Evolutionary conservation across 495 filamentous ascomycete genomes (phyloP), one percentile per base, ranked within the genome.

Genomic region (Lentithecium fluviatile): DNA sequence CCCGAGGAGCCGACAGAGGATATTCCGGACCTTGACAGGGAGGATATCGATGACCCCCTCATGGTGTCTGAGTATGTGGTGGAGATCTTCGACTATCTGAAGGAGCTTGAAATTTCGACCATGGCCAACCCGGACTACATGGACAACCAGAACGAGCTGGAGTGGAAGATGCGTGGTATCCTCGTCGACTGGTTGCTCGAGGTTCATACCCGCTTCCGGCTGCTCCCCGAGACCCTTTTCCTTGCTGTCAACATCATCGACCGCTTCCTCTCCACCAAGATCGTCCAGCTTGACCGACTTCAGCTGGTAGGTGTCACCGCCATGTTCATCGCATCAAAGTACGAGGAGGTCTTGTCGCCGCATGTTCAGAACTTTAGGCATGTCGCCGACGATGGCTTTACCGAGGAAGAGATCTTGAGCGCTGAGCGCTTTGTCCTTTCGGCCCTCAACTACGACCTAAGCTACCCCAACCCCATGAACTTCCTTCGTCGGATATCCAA

Each of bases 381-480:
- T 67, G 90, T 98, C 66, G 90, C 94, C 68, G 95, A 97, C 71
- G 91, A 98, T 73, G 94, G 91, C 40, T 98, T 97, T 72, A 85
- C 84, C n/a, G 95, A 96, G 72, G 83, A 87, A 46, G 93, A 97
- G 73, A 97, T 98, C 64, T 80, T 98, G n/a, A 91, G 89, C 71
- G 95, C 94, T 46, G 94, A 98, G 73, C 89, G 94, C 46, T 95
- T 92, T 74, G 85, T 97, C 55, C 84, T 98, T 42, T 80, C 85
- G 40, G 87, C 91, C 6, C 85, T 98, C 59, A 87, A 96, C 75
- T 98, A 97, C 74, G 94, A 97, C 73, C 86, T 98, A 60, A 97
- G 93, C 79, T 97, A 95, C 69, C 94, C 94, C 29, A 98, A 98
- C 74, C 94, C 94, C 8, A 97, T 98, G 94, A 97, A 98, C 82